Conservation (phyloP, 192 early-diverging fungal species). For the Allomyces javanicus region DNA sequence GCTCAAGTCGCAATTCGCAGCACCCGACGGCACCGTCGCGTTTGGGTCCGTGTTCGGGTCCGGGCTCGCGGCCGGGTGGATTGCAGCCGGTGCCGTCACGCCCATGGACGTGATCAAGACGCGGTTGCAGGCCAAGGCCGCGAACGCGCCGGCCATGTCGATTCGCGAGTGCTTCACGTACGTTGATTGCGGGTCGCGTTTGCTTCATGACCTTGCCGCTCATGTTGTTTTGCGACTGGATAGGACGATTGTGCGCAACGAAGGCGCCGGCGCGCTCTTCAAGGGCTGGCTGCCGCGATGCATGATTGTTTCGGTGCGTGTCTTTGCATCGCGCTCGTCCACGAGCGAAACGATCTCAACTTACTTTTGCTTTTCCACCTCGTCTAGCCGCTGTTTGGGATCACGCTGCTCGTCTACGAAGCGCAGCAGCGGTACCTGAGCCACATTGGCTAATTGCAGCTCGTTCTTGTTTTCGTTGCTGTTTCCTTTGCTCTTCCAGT, state of each 20-base stretch:
- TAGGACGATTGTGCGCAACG: slow-evolving; percentile 19
- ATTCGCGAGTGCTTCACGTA: slow-evolving; percentile 27
- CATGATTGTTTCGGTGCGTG: slow-evolving; percentile 25
- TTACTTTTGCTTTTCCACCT: no score
- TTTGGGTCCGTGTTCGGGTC: slow-evolving; percentile 31
- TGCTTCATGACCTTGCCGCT: no score
- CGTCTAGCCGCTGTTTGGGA: slow-evolving; percentile 10
- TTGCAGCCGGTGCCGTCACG: slow-evolving; percentile 25
- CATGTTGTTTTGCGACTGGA: no score
- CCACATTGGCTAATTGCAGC: no score
- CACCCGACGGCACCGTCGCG: slow-evolving; percentile 17
- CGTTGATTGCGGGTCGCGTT: no score
- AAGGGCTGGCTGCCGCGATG: slow-evolving; percentile 37
- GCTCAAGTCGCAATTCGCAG: slow-evolving; percentile 16
- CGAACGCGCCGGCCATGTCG: slow-evolving; percentile 11
- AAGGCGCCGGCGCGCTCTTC: slow-evolving; percentile 24
- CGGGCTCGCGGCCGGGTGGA: slow-evolving; percentile 20
- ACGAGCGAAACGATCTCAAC: no score
- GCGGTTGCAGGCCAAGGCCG: slow-evolving; percentile 20
- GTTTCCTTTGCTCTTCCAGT: no score
- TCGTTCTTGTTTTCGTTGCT: no score
- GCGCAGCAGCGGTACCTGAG: slow-evolving; percentile 31
- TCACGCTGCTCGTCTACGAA: slow-evolving; percentile 40
- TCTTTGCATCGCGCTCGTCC: slow-evolving; percentile 26
- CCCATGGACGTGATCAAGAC: slow-evolving; percentile 27